Conservation (phyloP, 2,329 filamentous ascomycete genomes). For the Colletotrichum orchidophilum region DNA sequence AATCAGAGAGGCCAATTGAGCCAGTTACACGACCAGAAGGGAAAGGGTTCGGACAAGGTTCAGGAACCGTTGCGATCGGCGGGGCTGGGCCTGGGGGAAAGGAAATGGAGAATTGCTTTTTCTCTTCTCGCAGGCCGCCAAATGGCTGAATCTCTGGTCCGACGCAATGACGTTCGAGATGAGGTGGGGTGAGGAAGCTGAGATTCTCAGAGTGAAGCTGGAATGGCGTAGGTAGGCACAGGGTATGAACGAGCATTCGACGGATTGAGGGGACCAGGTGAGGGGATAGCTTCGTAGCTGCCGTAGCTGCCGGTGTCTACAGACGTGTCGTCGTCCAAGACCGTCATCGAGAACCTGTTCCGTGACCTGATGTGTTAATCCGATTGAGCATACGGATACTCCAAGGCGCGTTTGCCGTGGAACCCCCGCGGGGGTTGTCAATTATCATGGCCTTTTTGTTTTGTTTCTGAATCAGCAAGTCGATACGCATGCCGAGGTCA, state of each 20-base stretch:
- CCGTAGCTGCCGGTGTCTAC: background rate
- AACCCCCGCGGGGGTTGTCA: background rate
- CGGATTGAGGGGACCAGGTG: background rate
- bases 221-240: background rate
- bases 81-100: conserved; percentile 7
- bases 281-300: background rate
- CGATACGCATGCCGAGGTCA: conserved; percentile 26
- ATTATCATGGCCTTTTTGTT: background rate
- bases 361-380: background rate
- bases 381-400: background rate
- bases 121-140: background rate
- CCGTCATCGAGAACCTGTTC: background rate
- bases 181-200: background rate
- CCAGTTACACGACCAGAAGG: conserved; percentile 5
- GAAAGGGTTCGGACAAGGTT: conserved; percentile 28
- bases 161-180: conserved; percentile 19
- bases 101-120: conserved; percentile 1
- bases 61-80: conserved; percentile 28
- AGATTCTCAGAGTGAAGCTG: background rate
- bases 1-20: background rate
- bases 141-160: conserved; percentile 8
- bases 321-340: conserved; percentile 9
- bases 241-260: background rate
- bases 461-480: background rate
- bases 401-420: background rate